Evolutionary conservation across 2,329 filamentous ascomycete species (phyloP), one percentile per base, ranked within the genome.

Genomic region (Fusarium dimerum): DNA sequence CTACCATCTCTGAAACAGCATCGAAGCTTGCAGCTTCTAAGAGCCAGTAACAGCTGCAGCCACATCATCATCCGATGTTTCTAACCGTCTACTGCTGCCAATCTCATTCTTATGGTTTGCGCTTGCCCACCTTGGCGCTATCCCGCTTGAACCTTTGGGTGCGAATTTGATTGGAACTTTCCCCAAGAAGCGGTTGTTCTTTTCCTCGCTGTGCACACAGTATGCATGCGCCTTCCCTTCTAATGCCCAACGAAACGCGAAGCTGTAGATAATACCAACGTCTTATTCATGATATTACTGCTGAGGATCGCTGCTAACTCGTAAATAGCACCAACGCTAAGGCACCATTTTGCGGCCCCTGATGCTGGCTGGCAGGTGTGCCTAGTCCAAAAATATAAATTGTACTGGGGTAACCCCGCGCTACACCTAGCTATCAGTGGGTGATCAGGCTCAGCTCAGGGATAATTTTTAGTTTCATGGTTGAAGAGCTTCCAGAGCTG

Each of bases 321-420:
- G 13, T 15, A 36, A 36, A 36, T 36, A 36, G 32, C 32, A 36
- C 32, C 32, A 36, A 15, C 51, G 44, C 51, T 60, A 60, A 51
- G 55, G 54, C 58, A 47, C 6, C 39, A 15, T 42, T 39, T 47
- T 59, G 53, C 48, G 41, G 55, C 32, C 38, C 29, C 55, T 59
- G 56, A 46, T 29, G 42, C 42, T 53, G 32, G 10, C 32, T 53
- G 32, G 10, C 32, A 4, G 17, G 38, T 40, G 48, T 51, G 52
- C 46, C 47, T 44, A 26, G 55, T 36, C 32, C 32, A 36, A 36
- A 15, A 42, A 45, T 51, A 52, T 51, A 51, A 42, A n/a, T n/a
- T 50, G 40, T 29, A 48, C 47, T 62, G 59, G 60, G 50, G 60
- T 53, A 50, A 65, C 61, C 62, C 62, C 62, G 63, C 62, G 62